Evolutionary conservation across 176 grass and related monocot genomes (phyloP).

Genomic region (Urochloa ruziziensis): DNA sequence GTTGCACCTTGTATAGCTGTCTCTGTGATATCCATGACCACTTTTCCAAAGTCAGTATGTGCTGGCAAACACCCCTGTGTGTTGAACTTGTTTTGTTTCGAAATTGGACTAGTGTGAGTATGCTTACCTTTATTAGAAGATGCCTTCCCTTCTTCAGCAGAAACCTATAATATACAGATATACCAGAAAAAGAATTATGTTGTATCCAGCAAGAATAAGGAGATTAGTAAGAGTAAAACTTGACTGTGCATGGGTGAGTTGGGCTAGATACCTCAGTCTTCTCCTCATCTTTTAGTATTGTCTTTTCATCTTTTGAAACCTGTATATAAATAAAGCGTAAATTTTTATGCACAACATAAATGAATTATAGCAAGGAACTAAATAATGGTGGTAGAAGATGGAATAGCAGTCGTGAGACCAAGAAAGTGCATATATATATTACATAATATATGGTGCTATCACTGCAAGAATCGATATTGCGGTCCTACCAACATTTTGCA

Average conservation of each 20-base stretch:
- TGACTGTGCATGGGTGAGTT: neutral
- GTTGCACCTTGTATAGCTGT: conserved; percentile 33
- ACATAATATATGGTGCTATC: neutral
- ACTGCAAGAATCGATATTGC: neutral
- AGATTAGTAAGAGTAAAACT: neutral
- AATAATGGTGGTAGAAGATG: neutral
- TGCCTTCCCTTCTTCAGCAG: conserved; percentile 71
- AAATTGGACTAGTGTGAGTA: conserved; percentile 43
- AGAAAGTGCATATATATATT: neutral
- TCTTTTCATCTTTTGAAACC: conserved; percentile 50
- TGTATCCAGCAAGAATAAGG: neutral
- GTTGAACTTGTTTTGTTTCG: conserved; percentile 47
- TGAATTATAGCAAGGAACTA: neutral
- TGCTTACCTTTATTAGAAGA: conserved; percentile 57
- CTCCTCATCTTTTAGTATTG: conserved; percentile 44
- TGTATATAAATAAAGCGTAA: conserved; percentile 31
- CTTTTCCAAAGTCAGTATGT: conserved; percentile 52
- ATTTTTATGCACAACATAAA: conserved; percentile 27
- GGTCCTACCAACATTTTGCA: neutral
- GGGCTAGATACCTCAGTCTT: conserved; percentile 47
- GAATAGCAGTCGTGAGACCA: neutral
- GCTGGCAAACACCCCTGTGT: conserved; percentile 42
- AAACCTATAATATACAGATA: conserved; percentile 55
- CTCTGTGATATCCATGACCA: conserved; percentile 40
- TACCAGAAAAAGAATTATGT: conserved; percentile 13